Evolutionary conservation across 1,284 basidiomycete genomes (phyloP), one percentile per base, ranked within the genome.

Genomic region (Moesziomyces globuligerus): DNA sequence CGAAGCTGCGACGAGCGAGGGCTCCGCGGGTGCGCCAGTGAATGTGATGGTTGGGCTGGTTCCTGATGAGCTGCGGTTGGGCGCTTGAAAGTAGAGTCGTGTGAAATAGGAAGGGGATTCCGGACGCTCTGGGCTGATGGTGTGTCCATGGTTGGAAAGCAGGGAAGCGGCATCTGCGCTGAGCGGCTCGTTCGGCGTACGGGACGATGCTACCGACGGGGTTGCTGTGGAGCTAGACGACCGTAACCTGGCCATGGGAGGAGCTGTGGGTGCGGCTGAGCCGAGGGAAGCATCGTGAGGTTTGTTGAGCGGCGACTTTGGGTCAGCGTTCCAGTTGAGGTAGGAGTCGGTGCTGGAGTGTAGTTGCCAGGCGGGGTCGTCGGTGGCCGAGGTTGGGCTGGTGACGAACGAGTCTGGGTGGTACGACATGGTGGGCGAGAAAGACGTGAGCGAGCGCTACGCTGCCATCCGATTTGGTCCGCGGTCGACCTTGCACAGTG

Each of bases 341-440:
- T 71, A 71, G 7, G 61, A 65, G 44, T 71, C 68, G 39, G 61
- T 71, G 50, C 68, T 71, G 18, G 68, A 71, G 23, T 71, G 61
- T 20, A 65, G 24, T 23, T 65, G 56, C 68, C 61, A 61, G 21
- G 56, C 23, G 2, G 56, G 52, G 18, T 53, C 57, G n/a, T 49
- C 48, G 38, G 48, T 39, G 9, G 50, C 28, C 21, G 52, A 20
- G 4, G 17, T 45, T 3, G 65, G 58, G 40, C 65, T 61, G 3
- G 51, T 43, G 17, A 58, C 62, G 32, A 59, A 50, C 23, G 62
- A 44, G 50, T 59, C 51, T 6, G 56, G 44, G 37, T 42, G 49
- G 48, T 52, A 68, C 17, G 65, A 60, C 65, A 68, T 68, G 57
- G 41, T 68, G 64, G 7, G 29, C 29, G n/a, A n/a, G n/a, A n/a